These are phyloP conservation scores for Colletotrichum orchidophilum DNA, from an alignment of 2,329 filamentous ascomycete genomes.

Conservation along the genomic window DNA sequence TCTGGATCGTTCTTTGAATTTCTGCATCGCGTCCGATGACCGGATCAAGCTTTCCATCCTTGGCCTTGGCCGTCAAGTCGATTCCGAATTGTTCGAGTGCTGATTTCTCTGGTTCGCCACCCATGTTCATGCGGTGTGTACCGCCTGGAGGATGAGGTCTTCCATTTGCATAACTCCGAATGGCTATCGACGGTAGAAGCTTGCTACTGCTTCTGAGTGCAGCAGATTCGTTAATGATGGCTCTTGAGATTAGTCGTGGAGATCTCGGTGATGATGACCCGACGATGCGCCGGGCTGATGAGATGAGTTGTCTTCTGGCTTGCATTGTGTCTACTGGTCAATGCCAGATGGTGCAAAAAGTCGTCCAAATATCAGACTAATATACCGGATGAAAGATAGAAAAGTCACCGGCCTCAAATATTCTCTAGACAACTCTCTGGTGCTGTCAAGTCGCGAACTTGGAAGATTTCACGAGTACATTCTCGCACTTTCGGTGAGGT, in stretches of 20 bases:
- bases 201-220: slow-evolving; percentile 30
- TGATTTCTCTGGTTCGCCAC: slow-evolving; percentile 78
- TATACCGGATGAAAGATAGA: not conserved
- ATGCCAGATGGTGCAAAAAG: not conserved
- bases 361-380: not conserved
- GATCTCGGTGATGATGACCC: slow-evolving; percentile 41
- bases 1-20: slow-evolving; percentile 93
- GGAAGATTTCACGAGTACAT: slow-evolving; percentile 41
- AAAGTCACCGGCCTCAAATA: not conserved
- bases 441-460: slow-evolving; percentile 21
- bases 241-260: slow-evolving; percentile 34
- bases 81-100: slow-evolving; percentile 92
- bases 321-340: slow-evolving; percentile 45
- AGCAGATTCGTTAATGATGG: slow-evolving; percentile 12
- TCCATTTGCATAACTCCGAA: slow-evolving; percentile 72
- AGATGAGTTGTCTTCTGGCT: slow-evolving; percentile 50
- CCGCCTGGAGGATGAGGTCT: slow-evolving; percentile 89
- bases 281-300: slow-evolving; percentile 49
- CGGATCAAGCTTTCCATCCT: slow-evolving; percentile 90
- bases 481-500: slow-evolving; percentile 51
- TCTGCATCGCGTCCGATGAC: slow-evolving; percentile 93
- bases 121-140: slow-evolving; percentile 92
- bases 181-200: slow-evolving; percentile 50
- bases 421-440: not conserved
- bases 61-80: slow-evolving; percentile 86